Percentiles rank a stretch among this genome's conserved stretches.
Evolutionary conservation across 129 eudicot genomes (phyloP).

Genomic region (Sambucus nigra): DNA sequence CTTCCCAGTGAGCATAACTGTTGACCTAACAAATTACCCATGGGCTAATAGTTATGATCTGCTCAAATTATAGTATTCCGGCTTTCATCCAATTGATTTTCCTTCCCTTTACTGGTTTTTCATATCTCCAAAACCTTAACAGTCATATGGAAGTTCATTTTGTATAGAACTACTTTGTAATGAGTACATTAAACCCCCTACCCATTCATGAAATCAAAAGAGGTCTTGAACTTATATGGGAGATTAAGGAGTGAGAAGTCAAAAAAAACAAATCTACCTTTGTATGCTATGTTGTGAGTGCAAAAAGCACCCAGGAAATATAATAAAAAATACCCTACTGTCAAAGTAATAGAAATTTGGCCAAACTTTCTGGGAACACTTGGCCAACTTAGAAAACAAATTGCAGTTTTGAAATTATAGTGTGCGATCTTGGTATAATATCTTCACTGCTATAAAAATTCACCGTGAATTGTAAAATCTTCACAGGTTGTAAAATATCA

Average conservation of each 20-base stretch:
- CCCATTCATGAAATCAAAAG: conserved; percentile 69
- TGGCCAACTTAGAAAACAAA: too few species aligned
- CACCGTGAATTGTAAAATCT: too few species aligned
- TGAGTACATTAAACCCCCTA: conserved; percentile 3
- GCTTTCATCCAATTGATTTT: conserved; percentile 67
- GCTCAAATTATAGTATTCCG: conserved; percentile 41
- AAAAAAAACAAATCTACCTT: conserved; percentile 54
- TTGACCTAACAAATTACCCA: too few species aligned
- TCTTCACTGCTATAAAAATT: too few species aligned
- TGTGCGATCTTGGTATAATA: too few species aligned
- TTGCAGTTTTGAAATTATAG: too few species aligned
- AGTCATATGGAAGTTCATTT: neutral
- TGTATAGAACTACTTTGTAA: neutral
- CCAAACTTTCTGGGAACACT: neutral
- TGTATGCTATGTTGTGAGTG: conserved; percentile 72
- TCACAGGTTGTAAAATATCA: too few species aligned
- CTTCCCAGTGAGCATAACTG: too few species aligned
- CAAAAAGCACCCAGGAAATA: conserved; percentile 45
- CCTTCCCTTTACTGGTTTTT: conserved; percentile 51
- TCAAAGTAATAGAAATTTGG: neutral
- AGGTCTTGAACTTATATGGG: conserved; percentile 47
- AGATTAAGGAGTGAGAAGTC: conserved; percentile 50
- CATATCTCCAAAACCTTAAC: conserved; percentile 26
- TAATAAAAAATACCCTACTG: neutral
- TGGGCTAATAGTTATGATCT: conserved; percentile 47